A percentile compares a stretch with the other conserved stretches of the same genome.
Evolutionary conservation across 768 basidiomycete genomes (phyloP).

Genomic region (Pleurotus djamor): DNA sequence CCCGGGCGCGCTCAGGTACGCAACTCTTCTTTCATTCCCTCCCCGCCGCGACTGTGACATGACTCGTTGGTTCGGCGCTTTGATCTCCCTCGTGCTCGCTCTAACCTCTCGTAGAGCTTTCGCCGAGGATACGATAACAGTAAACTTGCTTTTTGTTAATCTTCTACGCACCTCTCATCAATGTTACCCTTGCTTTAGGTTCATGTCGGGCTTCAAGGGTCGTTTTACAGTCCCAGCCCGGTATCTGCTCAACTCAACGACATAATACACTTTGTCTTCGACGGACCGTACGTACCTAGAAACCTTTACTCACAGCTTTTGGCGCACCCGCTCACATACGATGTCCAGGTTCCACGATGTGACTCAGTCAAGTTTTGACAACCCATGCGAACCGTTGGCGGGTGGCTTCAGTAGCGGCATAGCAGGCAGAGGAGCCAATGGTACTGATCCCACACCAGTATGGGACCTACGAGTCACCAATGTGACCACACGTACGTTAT

Average conservation of each 20-base stretch:
- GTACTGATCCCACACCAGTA: conserved; percentile 13
- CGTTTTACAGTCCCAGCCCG: conserved; percentile 33
- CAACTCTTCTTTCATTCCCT: neutral
- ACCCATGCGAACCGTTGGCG: conserved; percentile 33
- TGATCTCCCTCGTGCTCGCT: too few relatives aligned
- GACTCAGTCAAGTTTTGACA: conserved; percentile 31
- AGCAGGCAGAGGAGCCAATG: conserved; percentile 17
- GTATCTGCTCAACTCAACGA: conserved; percentile 28
- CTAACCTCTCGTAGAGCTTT: too few relatives aligned
- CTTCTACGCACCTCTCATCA: neutral
- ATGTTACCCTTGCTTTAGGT: conserved; percentile 23
- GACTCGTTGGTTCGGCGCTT: too few relatives aligned
- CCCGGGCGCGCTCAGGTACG: neutral
- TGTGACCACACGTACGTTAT: conserved; percentile 17
- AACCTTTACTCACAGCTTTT: too few relatives aligned
- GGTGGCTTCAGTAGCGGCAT: conserved; percentile 41
- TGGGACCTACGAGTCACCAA: conserved; percentile 36
- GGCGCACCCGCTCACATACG: too few relatives aligned
- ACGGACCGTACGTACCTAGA: conserved; percentile 27
- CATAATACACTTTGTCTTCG: conserved; percentile 35
- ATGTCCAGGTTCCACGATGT: conserved; percentile 32
- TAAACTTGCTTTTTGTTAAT: neutral
- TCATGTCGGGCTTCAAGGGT: conserved; percentile 33
- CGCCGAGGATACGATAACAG: neutral
- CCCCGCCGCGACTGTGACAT: neutral